phyloP scores from a whole-genome alignment of 192 early-diverging fungal species.

The Mortierella claussenii region DNA sequence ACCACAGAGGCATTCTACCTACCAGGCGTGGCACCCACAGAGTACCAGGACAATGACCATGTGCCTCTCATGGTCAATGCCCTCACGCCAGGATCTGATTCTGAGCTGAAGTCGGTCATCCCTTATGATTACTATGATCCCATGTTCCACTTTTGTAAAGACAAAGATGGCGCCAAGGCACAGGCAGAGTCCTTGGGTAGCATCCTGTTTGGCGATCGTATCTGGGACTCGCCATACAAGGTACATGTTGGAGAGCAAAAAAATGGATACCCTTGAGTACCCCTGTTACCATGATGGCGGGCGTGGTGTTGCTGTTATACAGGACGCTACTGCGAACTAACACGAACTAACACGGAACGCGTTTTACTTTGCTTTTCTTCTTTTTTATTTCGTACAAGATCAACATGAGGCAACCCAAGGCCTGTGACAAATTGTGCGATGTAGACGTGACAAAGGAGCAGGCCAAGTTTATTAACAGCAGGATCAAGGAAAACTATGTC shows the following conservation, averaged over 20 bases:
- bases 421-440: conserved; percentile 76
- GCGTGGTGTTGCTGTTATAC: no score
- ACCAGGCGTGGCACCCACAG: conserved; percentile 91
- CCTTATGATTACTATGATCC: conserved; percentile 92
- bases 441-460: conserved; percentile 72
- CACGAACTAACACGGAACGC: no score
- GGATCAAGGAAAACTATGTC: conserved; percentile 80
- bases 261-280: no score
- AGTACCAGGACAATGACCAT: conserved; percentile 74
- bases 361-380: neutral
- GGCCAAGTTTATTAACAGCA: conserved; percentile 87
- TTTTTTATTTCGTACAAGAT: no score
- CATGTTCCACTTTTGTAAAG: conserved; percentile 88
- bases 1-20: conserved; percentile 81
- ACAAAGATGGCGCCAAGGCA: conserved; percentile 65
- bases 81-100: conserved; percentile 76
- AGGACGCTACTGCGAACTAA: no score
- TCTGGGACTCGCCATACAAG: conserved; percentile 84
- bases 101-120: conserved; percentile 77
- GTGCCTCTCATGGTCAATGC: conserved; percentile 90
- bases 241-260: conserved; percentile 51
- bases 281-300: no score
- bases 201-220: conserved; percentile 96
- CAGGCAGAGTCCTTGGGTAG: conserved; percentile 87
- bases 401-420: conserved; percentile 65